Percentiles rank a stretch among this genome's conserved stretches.
phyloP scores from a whole-genome alignment of 495 filamentous ascomycete species.

The Neurospora sp. region DNA sequence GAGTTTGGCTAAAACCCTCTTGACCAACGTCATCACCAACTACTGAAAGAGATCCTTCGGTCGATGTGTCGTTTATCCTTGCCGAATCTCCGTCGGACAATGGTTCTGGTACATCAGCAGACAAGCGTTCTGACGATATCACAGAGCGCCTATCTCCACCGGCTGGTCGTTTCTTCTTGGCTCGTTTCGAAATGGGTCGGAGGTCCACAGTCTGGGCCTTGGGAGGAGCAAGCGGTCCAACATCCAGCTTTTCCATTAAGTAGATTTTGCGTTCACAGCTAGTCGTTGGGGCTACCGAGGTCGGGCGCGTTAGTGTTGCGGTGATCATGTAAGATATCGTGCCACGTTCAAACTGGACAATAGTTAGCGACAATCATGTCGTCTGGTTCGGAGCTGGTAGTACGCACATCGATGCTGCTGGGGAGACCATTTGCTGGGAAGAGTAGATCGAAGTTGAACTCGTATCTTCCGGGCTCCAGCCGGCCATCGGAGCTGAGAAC shows the following conservation, averaged over 20 bases:
- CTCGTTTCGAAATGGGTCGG: conserved; percentile 55
- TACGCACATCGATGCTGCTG: conserved; percentile 84
- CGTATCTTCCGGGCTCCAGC: conserved; percentile 74
- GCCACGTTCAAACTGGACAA: conserved; percentile 79
- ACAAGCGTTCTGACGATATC: background rate
- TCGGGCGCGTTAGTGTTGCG: conserved; percentile 81
- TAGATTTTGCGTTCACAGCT: conserved; percentile 72
- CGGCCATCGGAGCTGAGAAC: conserved; percentile 85
- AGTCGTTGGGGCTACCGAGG: conserved; percentile 69
- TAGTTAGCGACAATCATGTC: conserved; percentile 12
- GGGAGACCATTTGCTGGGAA: conserved; percentile 71
- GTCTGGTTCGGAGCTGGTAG: background rate
- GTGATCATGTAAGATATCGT: conserved; percentile 85
- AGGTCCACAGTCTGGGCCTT: conserved; percentile 70
- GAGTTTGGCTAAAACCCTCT: conserved; percentile 13
- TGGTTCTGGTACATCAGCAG: conserved; percentile 19
- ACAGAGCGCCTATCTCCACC: conserved; percentile 15
- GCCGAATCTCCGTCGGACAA: conserved; percentile 29
- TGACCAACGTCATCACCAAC: conserved; percentile 26
- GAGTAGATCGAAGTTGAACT: conserved; percentile 84
- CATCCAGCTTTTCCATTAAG: conserved; percentile 60
- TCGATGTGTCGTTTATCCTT: conserved; percentile 31
- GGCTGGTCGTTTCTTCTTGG: conserved; percentile 39
- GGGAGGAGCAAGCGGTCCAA: conserved; percentile 42
- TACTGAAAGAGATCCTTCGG: conserved; percentile 29